A percentile compares a stretch with the other conserved stretches of the same genome.
Conservation (phyloP, 2,329 filamentous ascomycete species). For the Didymosphaeria variabile region DNA sequence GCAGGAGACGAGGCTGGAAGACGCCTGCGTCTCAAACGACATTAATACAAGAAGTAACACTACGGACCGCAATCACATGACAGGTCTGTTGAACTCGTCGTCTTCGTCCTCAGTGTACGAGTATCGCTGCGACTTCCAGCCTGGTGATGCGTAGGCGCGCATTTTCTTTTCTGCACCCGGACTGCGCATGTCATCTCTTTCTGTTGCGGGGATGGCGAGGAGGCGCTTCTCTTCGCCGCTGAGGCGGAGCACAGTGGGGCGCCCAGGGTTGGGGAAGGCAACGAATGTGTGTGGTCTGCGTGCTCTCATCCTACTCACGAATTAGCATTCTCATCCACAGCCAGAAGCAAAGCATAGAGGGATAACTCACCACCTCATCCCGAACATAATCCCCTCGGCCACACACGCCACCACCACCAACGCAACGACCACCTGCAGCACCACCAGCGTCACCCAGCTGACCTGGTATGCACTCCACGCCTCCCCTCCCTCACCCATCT, state of each 20-base stretch:
- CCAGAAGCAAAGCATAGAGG: neutral
- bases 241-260: slow-evolving; percentile 25
- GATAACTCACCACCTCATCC: slow-evolving; percentile 30
- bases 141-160: slow-evolving; percentile 30
- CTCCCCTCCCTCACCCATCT: slow-evolving; percentile 14
- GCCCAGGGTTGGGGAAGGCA: neutral
- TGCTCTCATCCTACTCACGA: slow-evolving; percentile 14
- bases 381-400: slow-evolving; percentile 35
- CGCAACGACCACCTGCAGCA: slow-evolving; percentile 37
- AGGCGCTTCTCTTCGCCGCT: slow-evolving; percentile 32
- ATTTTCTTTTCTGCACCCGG: slow-evolving; percentile 41
- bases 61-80: slow-evolving; percentile 31
- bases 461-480: slow-evolving; percentile 28
- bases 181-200: slow-evolving; percentile 20
- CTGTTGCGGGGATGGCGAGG: slow-evolving; percentile 27
- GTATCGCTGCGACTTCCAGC: slow-evolving; percentile 33
- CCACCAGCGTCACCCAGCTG: slow-evolving; percentile 35
- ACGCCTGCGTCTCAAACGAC: neutral
- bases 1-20: neutral
- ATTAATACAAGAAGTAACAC: neutral
- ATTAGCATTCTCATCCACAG: slow-evolving; percentile 1
- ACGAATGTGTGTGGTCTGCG: neutral
- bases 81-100: slow-evolving; percentile 43
- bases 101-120: slow-evolving; percentile 43
- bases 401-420: slow-evolving; percentile 39